phyloP scores from a whole-genome alignment of 1,139 yeast species.

The Scheffersomyces stambukii region DNA sequence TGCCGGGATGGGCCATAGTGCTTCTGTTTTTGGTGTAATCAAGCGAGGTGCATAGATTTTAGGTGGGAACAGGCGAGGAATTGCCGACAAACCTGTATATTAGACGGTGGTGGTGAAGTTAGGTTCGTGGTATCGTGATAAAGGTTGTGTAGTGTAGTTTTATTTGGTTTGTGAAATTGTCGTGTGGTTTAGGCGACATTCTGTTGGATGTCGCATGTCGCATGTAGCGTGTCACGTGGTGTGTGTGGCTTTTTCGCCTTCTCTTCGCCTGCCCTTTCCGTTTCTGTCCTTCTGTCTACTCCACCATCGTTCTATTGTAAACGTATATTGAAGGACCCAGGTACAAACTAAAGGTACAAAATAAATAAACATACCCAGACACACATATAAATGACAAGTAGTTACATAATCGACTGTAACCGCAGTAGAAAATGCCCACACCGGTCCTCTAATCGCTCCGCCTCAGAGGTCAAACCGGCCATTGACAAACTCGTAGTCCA shows the following conservation, averaged over 20 bases:
- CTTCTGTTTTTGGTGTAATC: no score
- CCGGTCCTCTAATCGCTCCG: no score
- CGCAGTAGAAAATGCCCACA: constrained; percentile 1
- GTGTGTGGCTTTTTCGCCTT: background rate
- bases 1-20: constrained; percentile 39
- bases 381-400: constrained; percentile 1
- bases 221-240: no score
- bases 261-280: background rate
- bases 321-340: background rate
- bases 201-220: background rate
- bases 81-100: no score
- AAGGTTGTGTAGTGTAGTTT: no score
- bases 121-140: no score
- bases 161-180: no score
- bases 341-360: background rate
- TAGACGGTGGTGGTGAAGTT: no score
- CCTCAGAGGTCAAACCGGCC: constrained; percentile 72
- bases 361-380: constrained; percentile 1
- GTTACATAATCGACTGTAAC: constrained; percentile 1
- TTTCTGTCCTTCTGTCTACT: background rate
- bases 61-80: no score
- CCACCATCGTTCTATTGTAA: background rate
- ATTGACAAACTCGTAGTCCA: constrained; percentile 76
- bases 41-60: no score
- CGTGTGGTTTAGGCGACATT: background rate